A percentile compares a stretch with the other conserved stretches of the same genome.
phyloP scores from a whole-genome alignment of 2,329 filamentous ascomycete genomes.

The Lithohypha guttulata region DNA sequence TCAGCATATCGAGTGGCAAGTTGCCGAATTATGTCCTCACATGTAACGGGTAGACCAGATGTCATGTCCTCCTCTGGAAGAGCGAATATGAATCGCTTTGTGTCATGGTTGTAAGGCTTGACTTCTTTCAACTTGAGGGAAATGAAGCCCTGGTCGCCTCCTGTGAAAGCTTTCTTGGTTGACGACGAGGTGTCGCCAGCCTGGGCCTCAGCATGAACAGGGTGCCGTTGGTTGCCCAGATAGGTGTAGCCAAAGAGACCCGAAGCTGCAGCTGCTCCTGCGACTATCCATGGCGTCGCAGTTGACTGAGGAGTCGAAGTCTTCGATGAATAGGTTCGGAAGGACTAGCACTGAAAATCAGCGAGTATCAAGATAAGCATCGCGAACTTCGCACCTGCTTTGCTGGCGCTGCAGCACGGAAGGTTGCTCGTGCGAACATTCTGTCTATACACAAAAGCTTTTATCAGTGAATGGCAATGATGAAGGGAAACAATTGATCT shows the following conservation, averaged over 20 bases:
- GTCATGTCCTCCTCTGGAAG: constrained; percentile 75
- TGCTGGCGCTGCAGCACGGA: constrained; percentile 55
- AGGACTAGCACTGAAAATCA: constrained; percentile 36
- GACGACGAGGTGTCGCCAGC: no score
- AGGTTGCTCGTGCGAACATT: constrained; percentile 58
- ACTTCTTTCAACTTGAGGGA: constrained; percentile 68
- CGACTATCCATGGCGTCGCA: constrained; percentile 29
- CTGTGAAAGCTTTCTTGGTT: constrained; percentile 52
- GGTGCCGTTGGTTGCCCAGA: constrained; percentile 23
- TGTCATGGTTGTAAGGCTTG: constrained; percentile 82
- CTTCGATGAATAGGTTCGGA: constrained; percentile 63
- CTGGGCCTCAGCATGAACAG: constrained; percentile 24
- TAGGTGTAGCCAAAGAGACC: constrained; percentile 46
- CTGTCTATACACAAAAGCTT: constrained; percentile 23
- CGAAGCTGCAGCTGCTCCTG: constrained; percentile 46
- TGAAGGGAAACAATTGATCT: no score
- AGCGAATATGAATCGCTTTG: constrained; percentile 81
- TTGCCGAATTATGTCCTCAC: constrained; percentile 33
- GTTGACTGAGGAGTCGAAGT: constrained; percentile 44
- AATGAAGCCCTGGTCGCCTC: constrained; percentile 83
- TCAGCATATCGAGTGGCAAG: constrained; percentile 9
- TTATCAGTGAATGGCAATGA: no score
- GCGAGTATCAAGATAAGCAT: background rate
- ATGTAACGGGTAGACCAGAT: constrained; percentile 70
- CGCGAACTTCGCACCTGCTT: constrained; percentile 45